phyloP scores from a whole-genome alignment of 768 basidiomycete species.

The Boletales sp. region DNA sequence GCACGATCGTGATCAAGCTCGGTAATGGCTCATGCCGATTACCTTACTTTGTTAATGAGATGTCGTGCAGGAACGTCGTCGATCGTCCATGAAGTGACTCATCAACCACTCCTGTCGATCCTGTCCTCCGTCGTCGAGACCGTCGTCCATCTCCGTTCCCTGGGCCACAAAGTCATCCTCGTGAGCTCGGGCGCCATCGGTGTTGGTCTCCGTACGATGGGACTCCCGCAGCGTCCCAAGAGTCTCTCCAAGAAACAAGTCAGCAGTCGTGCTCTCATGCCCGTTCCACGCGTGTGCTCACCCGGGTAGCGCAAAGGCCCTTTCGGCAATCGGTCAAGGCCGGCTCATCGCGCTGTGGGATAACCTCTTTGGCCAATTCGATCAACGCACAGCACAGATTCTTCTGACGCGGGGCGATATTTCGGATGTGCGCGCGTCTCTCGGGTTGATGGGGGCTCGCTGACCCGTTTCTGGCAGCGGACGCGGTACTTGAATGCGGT shows the following conservation, averaged over 20 bases:
- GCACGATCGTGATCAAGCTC: slow-evolving; percentile 84
- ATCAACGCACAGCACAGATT: slow-evolving; percentile 94
- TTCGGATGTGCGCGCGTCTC: slow-evolving; percentile 67
- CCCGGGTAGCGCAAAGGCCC: slow-evolving; percentile 54
- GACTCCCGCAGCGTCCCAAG: slow-evolving; percentile 74
- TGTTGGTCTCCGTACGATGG: slow-evolving; percentile 91
- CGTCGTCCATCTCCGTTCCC: slow-evolving; percentile 66
- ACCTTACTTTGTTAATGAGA: slow-evolving; percentile 5
- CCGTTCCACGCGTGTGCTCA: slow-evolving; percentile 10
- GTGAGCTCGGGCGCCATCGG: slow-evolving; percentile 98
- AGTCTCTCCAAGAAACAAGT: slow-evolving; percentile 90
- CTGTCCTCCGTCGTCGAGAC: slow-evolving; percentile 93
- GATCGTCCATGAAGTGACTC: slow-evolving; percentile 92
- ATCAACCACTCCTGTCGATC: slow-evolving; percentile 86
- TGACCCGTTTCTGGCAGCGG: slow-evolving; percentile 46
- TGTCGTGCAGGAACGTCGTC: slow-evolving; percentile 73
- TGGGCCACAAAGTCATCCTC: slow-evolving; percentile 92
- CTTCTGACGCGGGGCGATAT: slow-evolving; percentile 94
- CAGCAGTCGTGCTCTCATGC: slow-evolving; percentile 31
- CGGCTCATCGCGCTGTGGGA: slow-evolving; percentile 96
- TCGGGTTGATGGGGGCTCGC: not conserved
- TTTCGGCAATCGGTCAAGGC: slow-evolving; percentile 97
- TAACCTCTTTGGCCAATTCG: slow-evolving; percentile 90
- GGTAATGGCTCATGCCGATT: slow-evolving; percentile 39
- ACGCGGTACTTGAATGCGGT: slow-evolving; percentile 96